phyloP scores from a whole-genome alignment of 2,329 filamentous ascomycete genomes.

The Diplodia mutila region DNA sequence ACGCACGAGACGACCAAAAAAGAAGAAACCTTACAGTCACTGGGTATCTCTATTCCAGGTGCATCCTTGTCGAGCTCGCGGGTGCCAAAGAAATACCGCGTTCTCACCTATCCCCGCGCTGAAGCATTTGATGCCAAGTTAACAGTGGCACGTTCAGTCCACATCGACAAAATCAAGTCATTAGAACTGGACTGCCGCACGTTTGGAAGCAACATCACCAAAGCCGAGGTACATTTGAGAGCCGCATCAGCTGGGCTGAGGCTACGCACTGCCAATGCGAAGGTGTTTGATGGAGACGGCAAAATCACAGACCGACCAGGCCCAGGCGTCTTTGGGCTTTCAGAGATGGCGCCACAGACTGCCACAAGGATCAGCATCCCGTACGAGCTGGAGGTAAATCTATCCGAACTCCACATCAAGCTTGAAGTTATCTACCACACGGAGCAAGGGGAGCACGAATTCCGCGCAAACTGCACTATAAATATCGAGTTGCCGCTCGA shows the following conservation, averaged over 20 bases:
- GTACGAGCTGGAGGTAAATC: constrained; percentile 80
- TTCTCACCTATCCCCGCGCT: constrained; percentile 74
- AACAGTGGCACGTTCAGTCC: constrained; percentile 68
- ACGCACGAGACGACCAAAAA: constrained; percentile 65
- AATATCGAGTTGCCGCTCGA: constrained; percentile 80
- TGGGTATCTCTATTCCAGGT: constrained; percentile 52
- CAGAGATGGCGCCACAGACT: constrained; percentile 48
- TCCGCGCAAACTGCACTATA: constrained; percentile 65
- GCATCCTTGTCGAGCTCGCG: constrained; percentile 37
- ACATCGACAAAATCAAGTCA: constrained; percentile 77
- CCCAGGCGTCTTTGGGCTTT: constrained; percentile 52
- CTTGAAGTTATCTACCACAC: constrained; percentile 78
- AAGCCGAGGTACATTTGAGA: constrained; percentile 56
- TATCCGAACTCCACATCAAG: constrained; percentile 70
- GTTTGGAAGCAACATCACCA: constrained; percentile 70
- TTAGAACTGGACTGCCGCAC: constrained; percentile 74
- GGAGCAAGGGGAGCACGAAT: constrained; percentile 65
- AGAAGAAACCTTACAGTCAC: constrained; percentile 51
- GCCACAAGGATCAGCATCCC: constrained; percentile 69
- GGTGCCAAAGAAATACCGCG: constrained; percentile 54
- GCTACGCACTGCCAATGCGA: constrained; percentile 57
- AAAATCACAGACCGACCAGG: constrained; percentile 48
- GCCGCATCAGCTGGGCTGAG: constrained; percentile 64
- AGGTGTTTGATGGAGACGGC: constrained; percentile 47
- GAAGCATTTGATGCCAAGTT: constrained; percentile 71